Percentiles rank a stretch among this genome's conserved stretches.
These are phyloP conservation scores for Dianthus caryophyllus DNA, from an alignment of 148 eudicot species.

Conservation along the genomic window DNA sequence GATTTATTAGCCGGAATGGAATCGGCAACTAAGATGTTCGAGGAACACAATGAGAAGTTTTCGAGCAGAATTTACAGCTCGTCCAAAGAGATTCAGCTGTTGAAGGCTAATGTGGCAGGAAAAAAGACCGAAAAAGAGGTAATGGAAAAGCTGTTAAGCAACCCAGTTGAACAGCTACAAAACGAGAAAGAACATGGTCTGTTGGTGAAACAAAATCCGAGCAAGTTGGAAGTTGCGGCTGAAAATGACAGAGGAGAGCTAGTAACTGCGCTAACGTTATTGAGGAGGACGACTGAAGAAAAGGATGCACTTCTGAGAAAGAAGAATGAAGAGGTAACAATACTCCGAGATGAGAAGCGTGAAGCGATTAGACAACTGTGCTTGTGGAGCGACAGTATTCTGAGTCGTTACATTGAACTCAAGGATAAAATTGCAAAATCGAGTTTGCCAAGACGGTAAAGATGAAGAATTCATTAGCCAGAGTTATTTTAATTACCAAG, in stretches of 20 bases:
- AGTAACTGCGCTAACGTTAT: slow-evolving; percentile 19
- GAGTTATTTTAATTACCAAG: neutral
- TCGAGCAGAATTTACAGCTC: slow-evolving; percentile 39
- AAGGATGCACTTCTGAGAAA: slow-evolving; percentile 25
- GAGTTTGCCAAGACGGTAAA: slow-evolving; percentile 6
- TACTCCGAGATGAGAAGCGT: slow-evolving; percentile 62
- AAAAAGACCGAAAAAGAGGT: slow-evolving; percentile 40
- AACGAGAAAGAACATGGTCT: slow-evolving; percentile 31
- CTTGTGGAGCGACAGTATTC: slow-evolving; percentile 57
- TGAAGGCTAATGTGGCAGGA: slow-evolving; percentile 38
- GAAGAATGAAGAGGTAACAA: slow-evolving; percentile 34
- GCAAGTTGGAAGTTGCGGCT: slow-evolving; percentile 32
- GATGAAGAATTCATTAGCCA: neutral
- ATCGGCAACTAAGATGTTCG: slow-evolving; percentile 44
- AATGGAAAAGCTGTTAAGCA: slow-evolving; percentile 34
- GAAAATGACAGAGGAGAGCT: slow-evolving; percentile 33
- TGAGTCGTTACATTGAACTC: slow-evolving; percentile 48
- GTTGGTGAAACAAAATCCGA: slow-evolving; percentile 33
- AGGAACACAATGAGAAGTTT: slow-evolving; percentile 57
- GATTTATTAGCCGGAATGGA: slow-evolving; percentile 46
- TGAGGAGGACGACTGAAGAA: slow-evolving; percentile 41
- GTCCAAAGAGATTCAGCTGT: slow-evolving; percentile 53
- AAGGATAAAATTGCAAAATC: slow-evolving; percentile 37
- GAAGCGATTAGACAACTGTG: slow-evolving; percentile 79
- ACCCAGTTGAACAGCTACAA: slow-evolving; percentile 32